Evolutionary conservation across 2,329 filamentous ascomycete genomes (phyloP), one percentile per base, ranked within the genome.

Genomic region (Fusarium verrucosum): DNA sequence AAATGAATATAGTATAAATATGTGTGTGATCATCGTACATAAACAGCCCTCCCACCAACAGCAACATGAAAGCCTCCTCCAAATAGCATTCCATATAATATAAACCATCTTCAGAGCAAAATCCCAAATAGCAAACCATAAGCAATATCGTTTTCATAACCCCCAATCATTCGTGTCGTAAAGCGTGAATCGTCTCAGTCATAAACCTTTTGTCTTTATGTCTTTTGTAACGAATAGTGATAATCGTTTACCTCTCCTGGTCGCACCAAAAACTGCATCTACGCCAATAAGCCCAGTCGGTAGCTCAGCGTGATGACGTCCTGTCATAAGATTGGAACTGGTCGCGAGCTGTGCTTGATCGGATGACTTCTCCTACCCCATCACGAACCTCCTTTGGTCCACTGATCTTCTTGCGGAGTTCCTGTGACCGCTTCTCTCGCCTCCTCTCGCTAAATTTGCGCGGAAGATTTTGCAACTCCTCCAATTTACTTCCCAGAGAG

Each of bases 321-420:
- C 44, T 40, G 50, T 45, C 57, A 36, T 50, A 42, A 28, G 63
- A 30, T 54, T 41, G 55, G 33, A 63, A 59, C 26, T 58, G 63
- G 54, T 66, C 64, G 49, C 66, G 62, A 16, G 56, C 51, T 13
- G 66, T 67, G 36, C 76, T 80, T 32, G 79, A 76, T 45, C 82
- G 78, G 41, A 87, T 82, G 43, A 87, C 81, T 26, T 87, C 85
- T 14, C 81, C 83, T 4, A 87, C 83, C 5, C 85, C 84, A 62
- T 87, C 85, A 23, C 85, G 77, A 19, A 87, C 84, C 69, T 86
- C 83, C 22, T 77, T 80, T 0, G 87, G 87, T 7, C 80, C 82
- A 58, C 85, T 87, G 40, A 89, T 89, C 73, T 82, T 88, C 64
- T 82, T 78, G 9, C 87, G 80, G 50, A 89, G 77, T 69, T 86